Base-by-base conservation (phyloP, 345 rosid species). In the Citrus inodora region DNA sequence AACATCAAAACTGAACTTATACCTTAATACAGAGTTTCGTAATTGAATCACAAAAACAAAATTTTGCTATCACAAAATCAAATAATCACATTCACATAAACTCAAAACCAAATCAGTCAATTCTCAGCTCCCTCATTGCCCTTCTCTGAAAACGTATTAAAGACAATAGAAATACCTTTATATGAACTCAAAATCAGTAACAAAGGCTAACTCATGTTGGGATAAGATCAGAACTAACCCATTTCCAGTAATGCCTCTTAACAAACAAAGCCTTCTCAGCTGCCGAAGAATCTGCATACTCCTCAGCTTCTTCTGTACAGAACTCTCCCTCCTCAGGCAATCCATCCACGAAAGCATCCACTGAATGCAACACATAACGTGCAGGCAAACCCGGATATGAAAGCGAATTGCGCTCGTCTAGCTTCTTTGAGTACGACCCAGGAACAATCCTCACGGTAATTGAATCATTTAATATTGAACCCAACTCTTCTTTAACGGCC, bases 371-470 rank as follows among this genome's bases (percentile, higher is more conserved):
- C 70, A 88, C 86, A 64, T 95, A 95, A 24, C 93, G 83, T 21
- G 95, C 94, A 1, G 96, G 98, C 79, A 93, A 70, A 6, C 99
- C 97, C 0, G 98, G 99, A 74, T 95, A 95, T 0, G 97, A 95
- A 9, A 42, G 0, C 17, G 99, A 95, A 84, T 87, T 80, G 77
- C 91, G 76, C 76, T 93, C 97, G 86, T 95, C 98, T 10, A 90
- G 84, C 76, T 83, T 89, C 85, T 86, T 83, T 59, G 61, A 40
- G 61, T 89, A 90, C 24, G 91, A 86, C 7, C 91, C 94, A 2
- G 92, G 91, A 61, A 93, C 73, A 66, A 95, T 82, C 70, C 37
- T 82, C 27, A 89, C 88, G 8, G 58, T 51, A 30, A 61, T 79
- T 4, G 42, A 69, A 30, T 63, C 62, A 42, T 28, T 66, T 14